Evolutionary conservation across 2,329 filamentous ascomycete species (phyloP).

Genomic region (Aspergillus tamarii): DNA sequence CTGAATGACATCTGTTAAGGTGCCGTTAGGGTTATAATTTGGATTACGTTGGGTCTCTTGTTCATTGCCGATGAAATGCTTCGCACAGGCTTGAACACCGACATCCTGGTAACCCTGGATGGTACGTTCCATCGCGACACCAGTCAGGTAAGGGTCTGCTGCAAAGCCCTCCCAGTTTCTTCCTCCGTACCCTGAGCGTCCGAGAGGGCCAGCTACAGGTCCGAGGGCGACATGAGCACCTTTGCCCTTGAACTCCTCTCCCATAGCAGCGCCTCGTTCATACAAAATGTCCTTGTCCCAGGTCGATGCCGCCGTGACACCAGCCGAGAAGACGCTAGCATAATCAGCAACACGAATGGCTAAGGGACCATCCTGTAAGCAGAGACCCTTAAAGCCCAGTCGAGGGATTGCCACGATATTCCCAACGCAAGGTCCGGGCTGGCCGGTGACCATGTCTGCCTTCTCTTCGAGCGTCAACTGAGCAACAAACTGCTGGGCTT

Average conservation of each 20-base stretch:
- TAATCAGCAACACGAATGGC: conserved; percentile 71
- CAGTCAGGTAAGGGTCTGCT: conserved; percentile 49
- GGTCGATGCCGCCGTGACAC: conserved; percentile 68
- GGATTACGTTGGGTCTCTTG: conserved; percentile 59
- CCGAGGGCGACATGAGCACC: conserved; percentile 48
- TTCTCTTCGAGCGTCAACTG: conserved; percentile 31
- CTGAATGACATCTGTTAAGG: conserved; percentile 1
- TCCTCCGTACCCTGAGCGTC: conserved; percentile 30
- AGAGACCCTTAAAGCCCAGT: conserved; percentile 34
- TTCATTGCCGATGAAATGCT: conserved; percentile 64
- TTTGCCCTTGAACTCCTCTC: conserved; percentile 49
- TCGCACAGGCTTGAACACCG: conserved; percentile 34
- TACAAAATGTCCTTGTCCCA: conserved; percentile 63
- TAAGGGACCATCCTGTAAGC: conserved; percentile 34
- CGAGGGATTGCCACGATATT: conserved; percentile 34
- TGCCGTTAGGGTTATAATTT: conserved; percentile 51
- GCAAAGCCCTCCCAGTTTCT: conserved; percentile 47
- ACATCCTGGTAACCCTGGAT: conserved; percentile 61
- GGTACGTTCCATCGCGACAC: conserved; percentile 43
- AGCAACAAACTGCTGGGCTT: conserved; percentile 17
- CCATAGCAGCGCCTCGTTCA: conserved; percentile 57
- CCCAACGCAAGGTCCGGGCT: conserved; percentile 34
- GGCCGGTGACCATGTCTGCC: conserved; percentile 31
- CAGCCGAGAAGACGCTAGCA: conserved; percentile 72
- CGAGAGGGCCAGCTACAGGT: conserved; percentile 47